Percentiles rank a stretch among this genome's conserved stretches.
phyloP scores from a whole-genome alignment of 306 rosid species.

The Quercus rubra region DNA sequence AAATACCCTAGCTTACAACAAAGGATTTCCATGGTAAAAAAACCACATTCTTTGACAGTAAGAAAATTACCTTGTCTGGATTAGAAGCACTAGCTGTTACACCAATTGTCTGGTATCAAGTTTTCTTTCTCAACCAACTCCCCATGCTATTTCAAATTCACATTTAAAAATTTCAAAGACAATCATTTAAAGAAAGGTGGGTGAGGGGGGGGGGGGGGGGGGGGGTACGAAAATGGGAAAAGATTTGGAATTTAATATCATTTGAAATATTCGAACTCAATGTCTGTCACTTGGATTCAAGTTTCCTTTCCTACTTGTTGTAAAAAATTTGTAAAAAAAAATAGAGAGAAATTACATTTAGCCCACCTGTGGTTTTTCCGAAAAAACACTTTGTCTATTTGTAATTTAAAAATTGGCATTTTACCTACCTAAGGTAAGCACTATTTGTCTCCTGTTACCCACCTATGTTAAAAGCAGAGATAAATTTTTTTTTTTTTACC shows the following conservation, averaged over 20 bases:
- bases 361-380: too few species aligned
- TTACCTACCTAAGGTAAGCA: too few species aligned
- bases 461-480: too few species aligned
- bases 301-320: too few species aligned
- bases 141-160: conserved; percentile 54
- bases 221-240: not conserved
- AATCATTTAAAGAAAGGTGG: not conserved
- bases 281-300: too few species aligned
- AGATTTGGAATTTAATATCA: not conserved
- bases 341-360: too few species aligned
- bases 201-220: not conserved
- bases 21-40: not conserved
- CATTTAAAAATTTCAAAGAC: not conserved
- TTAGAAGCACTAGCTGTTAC: conserved; percentile 97
- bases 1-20: not conserved
- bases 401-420: too few species aligned
- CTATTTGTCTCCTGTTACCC: too few species aligned
- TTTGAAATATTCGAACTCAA: conserved; percentile 7
- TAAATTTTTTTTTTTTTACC: too few species aligned
- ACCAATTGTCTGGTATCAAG: conserved; percentile 76
- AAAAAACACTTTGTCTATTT: too few species aligned
- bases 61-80: conserved; percentile 79
- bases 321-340: too few species aligned
- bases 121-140: conserved; percentile 93
- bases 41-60: not conserved